Evolutionary conservation across 768 basidiomycete species (phyloP).

Genomic region (Phlebiopsis gigantea): DNA sequence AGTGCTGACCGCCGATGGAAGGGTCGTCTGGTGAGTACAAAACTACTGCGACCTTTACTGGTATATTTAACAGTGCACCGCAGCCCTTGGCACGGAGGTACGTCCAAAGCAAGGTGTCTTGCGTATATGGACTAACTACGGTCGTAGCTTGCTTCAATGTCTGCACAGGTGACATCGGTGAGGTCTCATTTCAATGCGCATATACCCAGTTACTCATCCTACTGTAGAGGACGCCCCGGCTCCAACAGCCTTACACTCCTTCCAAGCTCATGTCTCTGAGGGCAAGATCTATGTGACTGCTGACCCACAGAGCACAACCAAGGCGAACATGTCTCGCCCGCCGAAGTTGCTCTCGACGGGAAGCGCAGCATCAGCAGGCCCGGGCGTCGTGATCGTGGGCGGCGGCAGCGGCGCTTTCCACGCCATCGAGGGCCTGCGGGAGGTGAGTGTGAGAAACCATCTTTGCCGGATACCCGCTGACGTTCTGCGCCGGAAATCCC

Average conservation of each 20-base stretch:
- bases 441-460: conserved; percentile 40
- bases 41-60: not conserved
- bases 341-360: conserved; percentile 49
- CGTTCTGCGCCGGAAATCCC: not conserved
- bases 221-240: conserved; percentile 87
- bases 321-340: conserved; percentile 60
- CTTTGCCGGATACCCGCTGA: not conserved
- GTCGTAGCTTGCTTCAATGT: conserved; percentile 79
- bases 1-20: conserved; percentile 69
- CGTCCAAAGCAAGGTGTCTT: conserved; percentile 2
- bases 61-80: not conserved
- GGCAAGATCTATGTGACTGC: conserved; percentile 82
- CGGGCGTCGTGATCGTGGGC: conserved; percentile 78
- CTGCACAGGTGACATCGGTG: conserved; percentile 78
- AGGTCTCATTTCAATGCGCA: conserved; percentile 9
- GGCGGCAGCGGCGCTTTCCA: conserved; percentile 80
- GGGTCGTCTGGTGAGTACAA: conserved; percentile 65
- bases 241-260: conserved; percentile 72
- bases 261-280: conserved; percentile 57
- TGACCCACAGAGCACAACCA: conserved; percentile 50
- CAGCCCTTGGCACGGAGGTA: conserved; percentile 88
- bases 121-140: not conserved
- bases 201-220: not conserved
- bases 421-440: conserved; percentile 74
- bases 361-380: conserved; percentile 38